Base-by-base conservation (phyloP, 2,329 filamentous ascomycete species). In the Hymenoscyphus albidus region DNA sequence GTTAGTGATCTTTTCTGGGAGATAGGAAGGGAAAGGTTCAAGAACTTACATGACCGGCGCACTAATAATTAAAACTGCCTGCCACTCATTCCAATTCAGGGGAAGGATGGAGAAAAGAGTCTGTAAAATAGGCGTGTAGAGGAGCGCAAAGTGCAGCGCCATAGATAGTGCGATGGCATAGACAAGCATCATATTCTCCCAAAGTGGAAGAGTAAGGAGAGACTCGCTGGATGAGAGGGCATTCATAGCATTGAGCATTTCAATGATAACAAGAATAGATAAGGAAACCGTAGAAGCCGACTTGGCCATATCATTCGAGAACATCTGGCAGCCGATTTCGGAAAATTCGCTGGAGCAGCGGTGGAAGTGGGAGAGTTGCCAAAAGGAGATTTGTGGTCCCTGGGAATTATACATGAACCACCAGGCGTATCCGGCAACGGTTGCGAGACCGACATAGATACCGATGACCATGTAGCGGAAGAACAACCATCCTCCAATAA, bases 161-260 rank as follows among this genome's bases (percentile, higher is more conserved):
- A 99, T 99, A 48, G 92, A 96, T 68, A 99, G 81, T 12, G 85
- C 83, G 75, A 99, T 97, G 68, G 95, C 96, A 73, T 96, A 97
- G 63, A 99, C 92, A 18, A 99, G 88, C 84, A 97, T 95, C 89
- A 97, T 95, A 81, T 99, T 99, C 76, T 94, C 87, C 94, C 94
- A 97, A n/a, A 99, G 82, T 10, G 93, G 94, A 68, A 99, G 85
- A 1, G 93, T 97, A 63, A 99, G 79, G 13, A 99, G 87, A 16
- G 92, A 96, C 79, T 99, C 95, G 77, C 92, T 96, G 0, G 93
- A 97, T 1, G 93, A 97, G 39, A 99, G 85, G 0, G 94, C 95
- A 76, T 99, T 99, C 90, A 98, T 94, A 72, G 95, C 95, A 79
- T 99, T 99, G 76, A 99, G 86, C 95, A 99, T 99, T 81, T 99